Percentiles rank a stretch among this genome's conserved stretches.
Evolutionary conservation across 2,329 filamentous ascomycete species (phyloP).

Genomic region (Fusarium camptoceras): DNA sequence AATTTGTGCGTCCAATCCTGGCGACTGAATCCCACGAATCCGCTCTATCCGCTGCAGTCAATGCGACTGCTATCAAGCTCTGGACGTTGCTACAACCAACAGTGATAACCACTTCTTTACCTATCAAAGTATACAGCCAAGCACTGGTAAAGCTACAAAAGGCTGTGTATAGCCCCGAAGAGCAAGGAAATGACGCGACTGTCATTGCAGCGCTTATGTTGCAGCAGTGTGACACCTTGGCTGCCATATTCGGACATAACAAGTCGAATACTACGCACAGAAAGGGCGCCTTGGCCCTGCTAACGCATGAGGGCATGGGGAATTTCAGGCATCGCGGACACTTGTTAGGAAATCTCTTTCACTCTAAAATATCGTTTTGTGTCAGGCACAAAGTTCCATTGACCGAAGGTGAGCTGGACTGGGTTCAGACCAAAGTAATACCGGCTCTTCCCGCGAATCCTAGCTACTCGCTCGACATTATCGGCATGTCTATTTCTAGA

Average conservation of each 20-base stretch:
- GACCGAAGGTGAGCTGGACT: background rate
- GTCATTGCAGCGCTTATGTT: conserved; percentile 27
- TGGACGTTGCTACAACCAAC: conserved; percentile 11
- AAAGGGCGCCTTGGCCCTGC: conserved; percentile 18
- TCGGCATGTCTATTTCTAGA: conserved; percentile 7
- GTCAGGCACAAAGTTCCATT: conserved; percentile 2
- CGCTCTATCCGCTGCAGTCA: conserved; percentile 10
- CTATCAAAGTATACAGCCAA: background rate
- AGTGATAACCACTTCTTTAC: accelerated
- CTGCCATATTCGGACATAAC: conserved; percentile 1
- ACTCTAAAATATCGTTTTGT: conserved; percentile 12
- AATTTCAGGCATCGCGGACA: background rate
- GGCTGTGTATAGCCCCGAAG: background rate
- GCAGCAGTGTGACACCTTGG: conserved; percentile 25
- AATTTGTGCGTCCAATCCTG: conserved; percentile 25
- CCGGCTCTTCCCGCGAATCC: conserved; percentile 9
- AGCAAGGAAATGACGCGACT: conserved; percentile 2
- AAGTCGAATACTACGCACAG: conserved; percentile 18
- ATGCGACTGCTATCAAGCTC: conserved; percentile 5
- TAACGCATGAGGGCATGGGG: background rate
- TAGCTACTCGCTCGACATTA: conserved; percentile 26
- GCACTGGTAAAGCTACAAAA: conserved; percentile 10
- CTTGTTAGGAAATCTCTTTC: conserved; percentile 26
- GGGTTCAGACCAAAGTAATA: conserved; percentile 9
- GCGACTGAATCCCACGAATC: background rate